Evolutionary conservation across 75 land plant species (phyloP), one percentile per base, ranked within the genome.

Genomic region (Pinus taeda): DNA sequence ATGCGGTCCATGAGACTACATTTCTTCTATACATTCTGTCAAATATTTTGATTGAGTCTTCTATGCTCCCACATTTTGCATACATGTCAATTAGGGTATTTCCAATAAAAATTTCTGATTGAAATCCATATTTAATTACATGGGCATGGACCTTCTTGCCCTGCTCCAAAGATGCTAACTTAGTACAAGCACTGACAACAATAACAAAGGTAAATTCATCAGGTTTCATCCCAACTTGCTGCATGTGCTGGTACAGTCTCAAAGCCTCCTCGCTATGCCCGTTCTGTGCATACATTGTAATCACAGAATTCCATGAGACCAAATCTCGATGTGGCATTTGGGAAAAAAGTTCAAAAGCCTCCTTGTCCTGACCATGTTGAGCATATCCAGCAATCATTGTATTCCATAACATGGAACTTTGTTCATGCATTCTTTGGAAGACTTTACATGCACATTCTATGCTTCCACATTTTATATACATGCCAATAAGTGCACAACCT

Each of bases 1-100:
- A 80, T 36, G 94, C 82, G 42, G 90, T 90, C 94, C 94, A 92
- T 12, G 90, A 87, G 4, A 92, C 79, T 0, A 72, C 69, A 72
- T 92, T 92, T 75, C 74, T 81, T 14, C 58, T 26, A 49, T 26
- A 37, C 78, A 88, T 70, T 4, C 26, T 63, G 20, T 79, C 75
- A 57, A 92, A 92, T 15, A 90, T 17, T 55, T 33, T 59, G n/a
- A 20, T 64, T 21, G 92, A 85, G 49, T 85, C 90, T 49, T 79
- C 74, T 53, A 82, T 65, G 60, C 60, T 74, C 18, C 92, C 94
- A 82, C 94, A 90, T 57, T 90, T 92, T 21, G 86, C 79, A 64
- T 92, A 92, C 94, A 90, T 92, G 6, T 83, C 83, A 12, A 92
- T 75, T 45, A 90, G 77, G 73, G 90, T 84, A 77, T 86, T 92